Conservation (phyloP, 257 asterid species). For the Nicotiana paniculata region DNA sequence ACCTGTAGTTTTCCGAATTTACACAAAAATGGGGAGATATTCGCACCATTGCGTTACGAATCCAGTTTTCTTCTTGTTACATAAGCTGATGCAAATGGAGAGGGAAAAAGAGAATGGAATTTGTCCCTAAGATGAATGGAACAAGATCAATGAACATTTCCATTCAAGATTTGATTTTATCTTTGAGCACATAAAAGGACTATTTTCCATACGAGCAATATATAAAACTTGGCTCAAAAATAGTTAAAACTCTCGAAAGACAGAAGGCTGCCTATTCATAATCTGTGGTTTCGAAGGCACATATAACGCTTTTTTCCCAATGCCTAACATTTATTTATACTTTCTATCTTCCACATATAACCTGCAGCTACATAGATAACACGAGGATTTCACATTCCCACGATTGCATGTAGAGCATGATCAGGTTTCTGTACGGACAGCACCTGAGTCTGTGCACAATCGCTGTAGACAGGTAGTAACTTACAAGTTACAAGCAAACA, state of each 20-base stretch:
- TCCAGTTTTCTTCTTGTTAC: background rate
- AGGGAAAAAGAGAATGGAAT: background rate
- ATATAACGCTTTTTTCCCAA: background rate
- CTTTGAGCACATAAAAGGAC: background rate
- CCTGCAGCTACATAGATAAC: background rate
- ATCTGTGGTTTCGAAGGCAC: background rate
- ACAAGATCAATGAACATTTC: background rate
- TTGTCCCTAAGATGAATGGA: background rate
- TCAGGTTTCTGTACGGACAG: background rate
- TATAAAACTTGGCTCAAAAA: background rate
- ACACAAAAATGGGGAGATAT: too few relatives aligned
- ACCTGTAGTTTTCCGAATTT: too few relatives aligned
- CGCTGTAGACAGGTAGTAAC: background rate
- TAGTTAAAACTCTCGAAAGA: background rate
- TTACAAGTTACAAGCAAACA: background rate
- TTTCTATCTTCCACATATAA: background rate
- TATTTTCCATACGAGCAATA: background rate
- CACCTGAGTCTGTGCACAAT: background rate
- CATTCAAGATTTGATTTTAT: background rate
- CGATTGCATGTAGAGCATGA: background rate
- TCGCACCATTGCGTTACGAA: too few relatives aligned
- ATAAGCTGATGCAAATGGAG: background rate
- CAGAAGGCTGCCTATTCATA: too few relatives aligned
- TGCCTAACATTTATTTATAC: background rate
- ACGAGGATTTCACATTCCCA: background rate